These are phyloP conservation scores for Abortiporus biennis DNA, from an alignment of 1,284 basidiomycete species.

Conservation along the genomic window DNA sequence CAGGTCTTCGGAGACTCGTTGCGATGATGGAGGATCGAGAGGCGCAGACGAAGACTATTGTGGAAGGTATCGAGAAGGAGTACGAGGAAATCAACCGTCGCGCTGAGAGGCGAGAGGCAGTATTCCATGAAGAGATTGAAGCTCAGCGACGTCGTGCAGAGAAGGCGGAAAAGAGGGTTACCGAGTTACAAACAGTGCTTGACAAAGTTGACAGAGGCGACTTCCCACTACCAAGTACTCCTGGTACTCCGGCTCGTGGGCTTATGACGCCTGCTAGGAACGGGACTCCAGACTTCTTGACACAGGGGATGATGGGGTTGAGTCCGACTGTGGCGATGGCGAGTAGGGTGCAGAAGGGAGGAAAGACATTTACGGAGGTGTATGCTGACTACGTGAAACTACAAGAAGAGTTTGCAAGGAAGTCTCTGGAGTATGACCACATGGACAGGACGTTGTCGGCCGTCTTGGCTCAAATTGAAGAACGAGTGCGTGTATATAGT, in stretches of 20 bases:
- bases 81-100: constrained; percentile 69
- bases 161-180: constrained; percentile 52
- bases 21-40: constrained; percentile 81
- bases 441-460: constrained; percentile 72
- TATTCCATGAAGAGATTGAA: constrained; percentile 61
- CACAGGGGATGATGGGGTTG: constrained; percentile 55
- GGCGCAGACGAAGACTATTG: constrained; percentile 69
- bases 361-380: constrained; percentile 86
- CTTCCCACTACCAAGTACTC: constrained; percentile 42
- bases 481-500: constrained; percentile 49
- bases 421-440: constrained; percentile 74
- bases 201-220: constrained; percentile 65
- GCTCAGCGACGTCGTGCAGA: constrained; percentile 55
- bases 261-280: constrained; percentile 39
- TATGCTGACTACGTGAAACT: constrained; percentile 85
- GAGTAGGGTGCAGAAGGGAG: constrained; percentile 67
- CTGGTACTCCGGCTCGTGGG: constrained; percentile 31
- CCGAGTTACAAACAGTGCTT: constrained; percentile 58
- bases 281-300: constrained; percentile 33
- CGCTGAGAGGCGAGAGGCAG: constrained; percentile 60
- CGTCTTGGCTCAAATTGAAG: constrained; percentile 82
- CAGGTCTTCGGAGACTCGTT: constrained; percentile 64
- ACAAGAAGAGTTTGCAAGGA: constrained; percentile 75
- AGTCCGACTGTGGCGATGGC: constrained; percentile 86
- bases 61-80: constrained; percentile 73